Evolutionary conservation across 345 rosid genomes (phyloP).

Genomic region (Brassica cretica): DNA sequence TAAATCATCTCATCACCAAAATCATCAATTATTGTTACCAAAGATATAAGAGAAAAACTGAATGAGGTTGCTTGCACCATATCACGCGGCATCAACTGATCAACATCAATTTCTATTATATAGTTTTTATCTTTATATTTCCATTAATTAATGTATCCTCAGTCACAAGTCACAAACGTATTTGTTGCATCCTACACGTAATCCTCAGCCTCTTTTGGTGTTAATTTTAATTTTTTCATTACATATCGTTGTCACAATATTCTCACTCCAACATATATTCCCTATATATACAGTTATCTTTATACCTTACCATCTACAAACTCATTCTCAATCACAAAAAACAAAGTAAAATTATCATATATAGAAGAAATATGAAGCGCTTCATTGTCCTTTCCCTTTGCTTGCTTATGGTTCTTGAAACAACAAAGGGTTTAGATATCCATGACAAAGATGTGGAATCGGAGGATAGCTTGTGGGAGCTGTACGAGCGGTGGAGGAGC

Average conservation of each 20-base stretch:
- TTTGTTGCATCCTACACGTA: slow-evolving; percentile 34
- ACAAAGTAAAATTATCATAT: slow-evolving; percentile 1
- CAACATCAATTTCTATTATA: slow-evolving; percentile 5
- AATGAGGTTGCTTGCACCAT: slow-evolving; percentile 21
- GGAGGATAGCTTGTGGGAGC: slow-evolving; percentile 66
- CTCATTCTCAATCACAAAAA: slow-evolving; percentile 18
- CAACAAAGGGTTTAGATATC: slow-evolving; percentile 60
- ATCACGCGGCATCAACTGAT: slow-evolving; percentile 10
- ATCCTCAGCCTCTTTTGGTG: slow-evolving; percentile 18
- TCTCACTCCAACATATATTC: slow-evolving; percentile 16
- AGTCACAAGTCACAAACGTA: slow-evolving; percentile 11
- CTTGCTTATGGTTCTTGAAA: slow-evolving; percentile 47
- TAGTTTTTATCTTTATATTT: slow-evolving; percentile 4
- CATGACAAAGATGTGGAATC: slow-evolving; percentile 63
- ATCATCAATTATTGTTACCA: slow-evolving; percentile 14
- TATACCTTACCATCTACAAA: background rate
- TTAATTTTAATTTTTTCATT: background rate
- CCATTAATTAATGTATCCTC: background rate
- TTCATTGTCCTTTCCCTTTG: slow-evolving; percentile 41
- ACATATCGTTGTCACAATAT: slow-evolving; percentile 8
- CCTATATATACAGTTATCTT: slow-evolving; percentile 20
- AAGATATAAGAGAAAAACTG: background rate
- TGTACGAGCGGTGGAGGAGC: slow-evolving; percentile 87
- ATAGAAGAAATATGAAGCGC: slow-evolving; percentile 31
- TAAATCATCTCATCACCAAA: slow-evolving; percentile 9